Evolutionary conservation across 2,329 filamentous ascomycete species (phyloP), one percentile per base, ranked within the genome.

Genomic region (Xylariales sp.): DNA sequence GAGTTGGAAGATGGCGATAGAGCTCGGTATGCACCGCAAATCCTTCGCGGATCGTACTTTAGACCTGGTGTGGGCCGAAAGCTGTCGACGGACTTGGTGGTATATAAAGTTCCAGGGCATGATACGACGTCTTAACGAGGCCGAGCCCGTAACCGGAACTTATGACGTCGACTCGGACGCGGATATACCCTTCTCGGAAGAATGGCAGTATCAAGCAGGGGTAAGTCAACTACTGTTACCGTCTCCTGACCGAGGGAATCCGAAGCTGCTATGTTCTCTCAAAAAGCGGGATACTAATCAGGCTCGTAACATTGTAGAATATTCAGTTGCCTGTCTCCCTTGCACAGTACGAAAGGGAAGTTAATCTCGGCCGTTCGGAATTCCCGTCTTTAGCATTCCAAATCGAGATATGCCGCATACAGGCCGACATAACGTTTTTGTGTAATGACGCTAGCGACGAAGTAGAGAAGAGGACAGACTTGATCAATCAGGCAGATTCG

Each of bases 1-100:
- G 32, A 75, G 77, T 10, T 72, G 73, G 14, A 72, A 71, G 8
- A 79, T 79, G 68, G 78, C 78, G 14, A 65, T 77, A 39, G 77
- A 77, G 10, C 71, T 80, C 14, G 76, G 76, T 2, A 79, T 80
- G 76, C 76, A 80, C 43, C 75, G 73, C 23, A 78, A 75, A 59
- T 39, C 69, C 3, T 79, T 78, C 53, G 77, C 77, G 18, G 74
- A 78, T 46, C 67, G 74, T 41, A 76, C 77, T 32, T 60, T 73
- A n/a, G 77, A 81, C 70, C 68, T 75, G 4, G 74, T 82, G 5
- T 70, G 81, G 39, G 80, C 78, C 2, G 81, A 83, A 71, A 81
- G 80, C 52, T 81, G 78, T 72, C 75, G 81, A 62, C 78, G 81
- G 43, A 82, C 80, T 5, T 82, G 78, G 71, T 83, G 80, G 80